Conservation (phyloP, 768 basidiomycete genomes). For the Wakefieldia striispora region DNA sequence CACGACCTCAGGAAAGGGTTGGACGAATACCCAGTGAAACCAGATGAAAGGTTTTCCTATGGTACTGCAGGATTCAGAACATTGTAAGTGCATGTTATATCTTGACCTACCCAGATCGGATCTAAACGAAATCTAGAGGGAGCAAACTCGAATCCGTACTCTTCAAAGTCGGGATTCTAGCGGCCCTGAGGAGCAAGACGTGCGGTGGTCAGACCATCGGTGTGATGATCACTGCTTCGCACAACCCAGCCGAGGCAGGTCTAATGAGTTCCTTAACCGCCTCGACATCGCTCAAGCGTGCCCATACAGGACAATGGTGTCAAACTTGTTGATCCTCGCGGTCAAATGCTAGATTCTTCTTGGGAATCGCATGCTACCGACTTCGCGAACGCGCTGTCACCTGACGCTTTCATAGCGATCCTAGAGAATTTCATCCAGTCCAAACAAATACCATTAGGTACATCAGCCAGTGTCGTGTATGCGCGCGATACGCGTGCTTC, state of each 20-base stretch:
- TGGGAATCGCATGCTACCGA: slow-evolving; percentile 91
- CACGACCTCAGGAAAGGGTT: slow-evolving; percentile 48
- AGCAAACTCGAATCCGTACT: slow-evolving; percentile 82
- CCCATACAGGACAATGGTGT: slow-evolving; percentile 89
- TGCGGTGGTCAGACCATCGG: slow-evolving; percentile 91
- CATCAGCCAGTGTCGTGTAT: slow-evolving; percentile 82
- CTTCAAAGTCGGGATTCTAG: slow-evolving; percentile 89
- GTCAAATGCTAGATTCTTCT: slow-evolving; percentile 93
- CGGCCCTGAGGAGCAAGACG: slow-evolving; percentile 86
- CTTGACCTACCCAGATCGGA: slow-evolving; percentile 4
- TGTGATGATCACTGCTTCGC: slow-evolving; percentile 99
- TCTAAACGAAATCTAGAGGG: slow-evolving; percentile 44
- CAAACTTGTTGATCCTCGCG: slow-evolving; percentile 94
- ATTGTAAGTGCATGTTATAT: slow-evolving; percentile 50
- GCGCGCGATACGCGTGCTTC: slow-evolving; percentile 93
- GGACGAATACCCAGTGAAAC: slow-evolving; percentile 70
- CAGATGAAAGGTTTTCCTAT: slow-evolving; percentile 72
- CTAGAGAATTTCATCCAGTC: slow-evolving; percentile 60
- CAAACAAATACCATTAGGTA: slow-evolving; percentile 72
- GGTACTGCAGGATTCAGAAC: slow-evolving; percentile 96
- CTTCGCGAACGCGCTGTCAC: slow-evolving; percentile 79
- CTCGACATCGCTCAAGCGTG: slow-evolving; percentile 1
- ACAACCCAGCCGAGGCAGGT: slow-evolving; percentile 92
- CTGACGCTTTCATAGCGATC: slow-evolving; percentile 66
- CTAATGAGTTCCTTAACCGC: not conserved